Base-by-base conservation (phyloP, 1,284 basidiomycete species). In the Golubevia sp. region DNA sequence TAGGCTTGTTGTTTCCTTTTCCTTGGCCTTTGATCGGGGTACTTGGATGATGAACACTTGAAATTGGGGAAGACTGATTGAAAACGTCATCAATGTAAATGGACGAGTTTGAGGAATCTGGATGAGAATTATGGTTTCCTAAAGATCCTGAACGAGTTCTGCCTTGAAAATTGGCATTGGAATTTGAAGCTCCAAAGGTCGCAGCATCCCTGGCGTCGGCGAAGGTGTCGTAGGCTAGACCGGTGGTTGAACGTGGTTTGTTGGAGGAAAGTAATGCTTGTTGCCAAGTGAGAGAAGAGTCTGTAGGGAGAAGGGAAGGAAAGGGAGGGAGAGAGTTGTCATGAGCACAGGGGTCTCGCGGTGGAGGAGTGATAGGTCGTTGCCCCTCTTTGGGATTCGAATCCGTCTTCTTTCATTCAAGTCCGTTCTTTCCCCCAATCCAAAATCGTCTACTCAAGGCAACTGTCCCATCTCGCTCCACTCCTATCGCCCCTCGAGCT, bases 151-250 rank as follows among this genome's bases (percentile, higher is more conserved):
- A 44, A 44, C 38, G 38, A 44, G 38, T 18, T 44, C 38, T 44
- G 18, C 38, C 38, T 20, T 61, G 30, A 15, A 48, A 25, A 8
- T 34, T 11, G 13, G n/a, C 8, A 11, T 13, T 3, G 52, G 26
- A 38, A 15, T 27, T 5, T 3, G 58, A 64, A 44, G 58, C 70
- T 2, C 74, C 74, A 55, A 76, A 76, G 2, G 74, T 76, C 34
- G 70, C 70, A 56, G 66, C 68, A 34, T 76, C 74, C 21, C 70
- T 67, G 0, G 71, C 64, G 58, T 76, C 74, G 18, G 74, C 74
- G 63, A 76, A 76, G 59, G 74, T 70, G 48, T 74, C 74, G 56
- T 63, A 74, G 24, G 70, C 67, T 51, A 72, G 71, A 2, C 74
- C 74, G 18, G 38, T 44, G 38, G 38, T 44, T 6, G 52, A 52